Evolutionary conservation across 2,329 filamentous ascomycete genomes (phyloP).

Genomic region (Aspergillus amoenus): DNA sequence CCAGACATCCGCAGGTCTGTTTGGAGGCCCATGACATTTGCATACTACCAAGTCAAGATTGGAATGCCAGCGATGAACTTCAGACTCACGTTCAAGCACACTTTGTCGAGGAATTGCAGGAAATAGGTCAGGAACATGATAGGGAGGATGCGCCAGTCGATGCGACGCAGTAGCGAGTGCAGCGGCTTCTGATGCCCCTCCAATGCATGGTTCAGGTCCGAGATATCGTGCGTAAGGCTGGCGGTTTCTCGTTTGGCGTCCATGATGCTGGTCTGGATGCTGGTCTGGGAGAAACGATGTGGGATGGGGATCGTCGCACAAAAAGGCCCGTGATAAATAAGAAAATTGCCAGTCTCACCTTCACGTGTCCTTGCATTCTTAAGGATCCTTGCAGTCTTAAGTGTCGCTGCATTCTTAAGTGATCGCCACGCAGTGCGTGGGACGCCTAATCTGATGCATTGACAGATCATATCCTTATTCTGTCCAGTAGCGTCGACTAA

Average conservation of each 20-base stretch:
- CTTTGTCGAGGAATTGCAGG: conserved; percentile 66
- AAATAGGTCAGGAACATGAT: conserved; percentile 63
- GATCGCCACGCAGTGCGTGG: no score
- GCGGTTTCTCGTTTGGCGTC: not conserved
- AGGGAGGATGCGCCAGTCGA: conserved; percentile 61
- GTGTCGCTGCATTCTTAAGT: no score
- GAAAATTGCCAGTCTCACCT: no score
- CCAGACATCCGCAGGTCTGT: conserved; percentile 55
- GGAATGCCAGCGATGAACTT: no score
- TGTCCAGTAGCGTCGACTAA: no score
- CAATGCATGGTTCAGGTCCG: not conserved
- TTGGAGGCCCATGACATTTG: conserved; percentile 63
- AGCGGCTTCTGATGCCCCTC: not conserved
- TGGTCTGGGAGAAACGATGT: not conserved
- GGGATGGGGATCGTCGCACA: not conserved
- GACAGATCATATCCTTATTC: no score
- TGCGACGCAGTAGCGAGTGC: conserved; percentile 50
- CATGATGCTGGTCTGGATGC: not conserved
- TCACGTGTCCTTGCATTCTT: no score
- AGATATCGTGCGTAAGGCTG: not conserved
- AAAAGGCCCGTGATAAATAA: no score
- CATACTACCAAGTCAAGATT: conserved; percentile 50
- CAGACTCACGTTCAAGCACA: conserved; percentile 25
- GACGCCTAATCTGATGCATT: no score
- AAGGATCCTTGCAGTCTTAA: no score